A percentile compares a stretch with the other conserved stretches of the same genome.
phyloP scores from a whole-genome alignment of 495 filamentous ascomycete species.

The Cairneyella variabilis region DNA sequence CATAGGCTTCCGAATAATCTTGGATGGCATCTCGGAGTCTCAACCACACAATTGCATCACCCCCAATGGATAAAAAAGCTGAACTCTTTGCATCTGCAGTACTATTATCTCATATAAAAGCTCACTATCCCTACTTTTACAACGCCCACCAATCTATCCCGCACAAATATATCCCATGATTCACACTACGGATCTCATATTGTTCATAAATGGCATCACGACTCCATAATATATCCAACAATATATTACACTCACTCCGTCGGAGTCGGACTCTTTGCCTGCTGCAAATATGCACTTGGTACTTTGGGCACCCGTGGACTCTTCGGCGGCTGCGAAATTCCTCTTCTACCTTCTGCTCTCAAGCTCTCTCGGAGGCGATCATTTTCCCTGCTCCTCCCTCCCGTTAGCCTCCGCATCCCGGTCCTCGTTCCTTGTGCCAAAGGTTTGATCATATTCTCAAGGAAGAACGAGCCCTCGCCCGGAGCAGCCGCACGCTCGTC shows the following conservation, averaged over 20 bases:
- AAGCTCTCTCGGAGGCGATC: conserved; percentile 58
- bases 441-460: conserved; percentile 63
- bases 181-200: too few relatives aligned
- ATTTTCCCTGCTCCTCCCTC: conserved; percentile 56
- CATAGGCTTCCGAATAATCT: too few relatives aligned
- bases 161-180: too few relatives aligned
- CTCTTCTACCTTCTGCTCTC: conserved; percentile 42
- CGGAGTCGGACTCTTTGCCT: conserved; percentile 5
- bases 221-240: too few relatives aligned
- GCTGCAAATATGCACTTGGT: conserved; percentile 49
- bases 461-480: conserved; percentile 51
- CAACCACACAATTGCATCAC: too few relatives aligned
- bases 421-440: conserved; percentile 49
- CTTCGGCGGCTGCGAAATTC: conserved; percentile 31
- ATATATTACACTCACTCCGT: conserved; percentile 1
- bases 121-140: too few relatives aligned
- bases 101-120: too few relatives aligned
- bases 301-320: conserved; percentile 64
- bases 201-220: too few relatives aligned
- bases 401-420: conserved; percentile 65
- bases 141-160: too few relatives aligned
- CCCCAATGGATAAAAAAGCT: too few relatives aligned
- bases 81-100: too few relatives aligned
- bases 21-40: too few relatives aligned
- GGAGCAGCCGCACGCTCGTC: conserved; percentile 36